Percentiles rank a stretch among this genome's conserved stretches.
Conservation (phyloP, 108 stramenopile species). For the Skeletonema costatum region DNA sequence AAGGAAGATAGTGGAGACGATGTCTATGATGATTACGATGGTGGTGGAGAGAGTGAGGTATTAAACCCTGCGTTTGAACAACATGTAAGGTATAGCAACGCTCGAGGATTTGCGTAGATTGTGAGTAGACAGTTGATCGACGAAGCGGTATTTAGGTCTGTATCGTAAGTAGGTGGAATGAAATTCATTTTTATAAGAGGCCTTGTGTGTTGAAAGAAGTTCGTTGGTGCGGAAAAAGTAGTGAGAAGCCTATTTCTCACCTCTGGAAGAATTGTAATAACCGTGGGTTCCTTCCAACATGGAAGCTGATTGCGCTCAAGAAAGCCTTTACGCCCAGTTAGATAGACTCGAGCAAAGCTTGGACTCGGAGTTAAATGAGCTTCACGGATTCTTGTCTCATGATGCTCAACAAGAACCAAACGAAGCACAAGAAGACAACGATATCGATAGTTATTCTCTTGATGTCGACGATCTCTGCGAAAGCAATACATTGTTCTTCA, state of each 20-base stretch:
- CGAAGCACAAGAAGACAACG: not conserved
- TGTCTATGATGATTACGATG: not conserved
- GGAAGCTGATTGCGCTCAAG: not conserved
- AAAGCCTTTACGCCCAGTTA: not conserved
- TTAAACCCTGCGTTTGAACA: constrained; percentile 28
- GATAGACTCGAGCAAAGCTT: not conserved
- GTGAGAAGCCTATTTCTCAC: too few species aligned
- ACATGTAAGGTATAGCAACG: constrained; percentile 8
- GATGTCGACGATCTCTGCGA: not conserved
- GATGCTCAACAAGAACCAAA: not conserved
- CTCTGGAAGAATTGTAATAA: too few species aligned
- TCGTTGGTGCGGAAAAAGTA: too few species aligned
- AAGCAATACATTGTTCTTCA: not conserved
- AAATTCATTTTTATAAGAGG: too few species aligned
- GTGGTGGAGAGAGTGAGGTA: constrained; percentile 24
- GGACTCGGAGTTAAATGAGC: not conserved
- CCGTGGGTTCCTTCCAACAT: not conserved
- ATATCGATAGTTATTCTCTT: not conserved
- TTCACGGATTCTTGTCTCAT: not conserved
- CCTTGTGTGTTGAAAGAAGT: too few species aligned
- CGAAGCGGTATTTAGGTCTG: not conserved
- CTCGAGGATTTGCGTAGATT: not conserved
- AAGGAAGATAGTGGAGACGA: not conserved
- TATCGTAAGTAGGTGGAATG: not conserved
- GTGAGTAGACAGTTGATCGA: not conserved